These are phyloP conservation scores for Colletotrichum lupini DNA, from an alignment of 2,329 filamentous ascomycete species.

Conservation along the genomic window DNA sequence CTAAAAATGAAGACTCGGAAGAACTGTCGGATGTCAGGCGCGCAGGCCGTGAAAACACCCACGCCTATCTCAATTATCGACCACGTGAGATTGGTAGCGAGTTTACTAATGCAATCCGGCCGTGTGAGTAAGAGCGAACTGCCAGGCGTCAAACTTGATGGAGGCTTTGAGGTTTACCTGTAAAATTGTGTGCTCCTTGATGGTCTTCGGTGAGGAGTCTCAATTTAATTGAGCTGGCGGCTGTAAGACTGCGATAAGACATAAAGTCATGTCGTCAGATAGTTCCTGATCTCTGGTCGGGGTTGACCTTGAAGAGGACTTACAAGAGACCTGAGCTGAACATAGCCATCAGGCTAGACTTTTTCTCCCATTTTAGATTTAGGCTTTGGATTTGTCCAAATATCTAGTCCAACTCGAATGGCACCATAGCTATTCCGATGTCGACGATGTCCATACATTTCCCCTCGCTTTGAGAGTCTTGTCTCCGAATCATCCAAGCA, in stretches of 20 bases:
- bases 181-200: not conserved
- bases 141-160: too few species aligned
- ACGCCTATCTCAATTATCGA: not conserved
- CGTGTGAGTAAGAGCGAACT: constrained; percentile 39
- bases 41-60: not conserved
- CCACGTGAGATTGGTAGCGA: constrained; percentile 45
- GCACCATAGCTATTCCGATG: not conserved
- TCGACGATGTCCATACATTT: not conserved
- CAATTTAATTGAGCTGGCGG: not conserved
- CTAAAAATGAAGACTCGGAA: not conserved
- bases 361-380: not conserved
- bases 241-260: not conserved
- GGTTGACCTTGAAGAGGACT: not conserved
- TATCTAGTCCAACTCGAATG: not conserved
- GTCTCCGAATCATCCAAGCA: not conserved
- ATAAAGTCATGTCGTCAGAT: not conserved
- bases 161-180: not conserved
- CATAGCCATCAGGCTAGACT: not conserved
- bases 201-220: not conserved
- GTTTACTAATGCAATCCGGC: constrained; percentile 28
- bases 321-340: constrained; percentile 15
- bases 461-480: not conserved
- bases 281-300: too few species aligned
- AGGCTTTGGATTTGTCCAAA: constrained; percentile 13
- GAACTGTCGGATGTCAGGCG: not conserved